phyloP scores from a whole-genome alignment of 257 asterid genomes.

The Scutellaria baicalensis region DNA sequence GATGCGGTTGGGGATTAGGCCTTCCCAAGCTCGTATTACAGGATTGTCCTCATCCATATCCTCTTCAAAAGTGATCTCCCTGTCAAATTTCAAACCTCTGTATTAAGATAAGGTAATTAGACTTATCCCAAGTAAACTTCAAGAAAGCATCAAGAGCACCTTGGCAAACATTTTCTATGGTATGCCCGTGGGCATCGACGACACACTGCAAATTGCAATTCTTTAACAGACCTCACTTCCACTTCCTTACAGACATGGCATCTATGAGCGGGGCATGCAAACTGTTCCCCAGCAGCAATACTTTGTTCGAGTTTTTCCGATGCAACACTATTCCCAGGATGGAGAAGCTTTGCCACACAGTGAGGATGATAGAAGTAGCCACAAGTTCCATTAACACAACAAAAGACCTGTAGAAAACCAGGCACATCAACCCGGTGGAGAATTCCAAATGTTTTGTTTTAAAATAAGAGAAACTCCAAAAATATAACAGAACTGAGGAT shows the following conservation, averaged over 20 bases:
- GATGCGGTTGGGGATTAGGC: constrained; percentile 59
- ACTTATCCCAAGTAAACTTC: background rate
- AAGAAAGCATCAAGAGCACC: constrained; percentile 34
- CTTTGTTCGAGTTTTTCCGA: constrained; percentile 35
- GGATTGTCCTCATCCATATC: constrained; percentile 22
- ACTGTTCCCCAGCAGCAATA: constrained; percentile 70
- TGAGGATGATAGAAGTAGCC: constrained; percentile 84
- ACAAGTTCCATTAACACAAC: constrained; percentile 82
- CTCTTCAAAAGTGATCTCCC: constrained; percentile 46
- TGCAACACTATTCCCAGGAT: constrained; percentile 41
- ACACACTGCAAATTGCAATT: constrained; percentile 82
- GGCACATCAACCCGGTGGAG: background rate
- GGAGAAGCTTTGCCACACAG: constrained; percentile 71
- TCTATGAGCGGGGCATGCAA: constrained; percentile 78
- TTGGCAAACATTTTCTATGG: constrained; percentile 88
- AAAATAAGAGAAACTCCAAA: background rate
- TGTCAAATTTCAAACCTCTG: constrained; percentile 22
- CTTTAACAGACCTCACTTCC: constrained; percentile 47
- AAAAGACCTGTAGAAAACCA: constrained; percentile 58
- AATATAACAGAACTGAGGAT: background rate
- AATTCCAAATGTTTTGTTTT: background rate
- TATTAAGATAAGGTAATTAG: background rate
- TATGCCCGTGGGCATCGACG: constrained; percentile 95
- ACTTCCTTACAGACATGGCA: constrained; percentile 59
- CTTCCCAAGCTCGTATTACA: constrained; percentile 81